Evolutionary conservation across 305 asterid species (phyloP), one percentile per base, ranked within the genome.

Genomic region (Fraxinus angustifolia): DNA sequence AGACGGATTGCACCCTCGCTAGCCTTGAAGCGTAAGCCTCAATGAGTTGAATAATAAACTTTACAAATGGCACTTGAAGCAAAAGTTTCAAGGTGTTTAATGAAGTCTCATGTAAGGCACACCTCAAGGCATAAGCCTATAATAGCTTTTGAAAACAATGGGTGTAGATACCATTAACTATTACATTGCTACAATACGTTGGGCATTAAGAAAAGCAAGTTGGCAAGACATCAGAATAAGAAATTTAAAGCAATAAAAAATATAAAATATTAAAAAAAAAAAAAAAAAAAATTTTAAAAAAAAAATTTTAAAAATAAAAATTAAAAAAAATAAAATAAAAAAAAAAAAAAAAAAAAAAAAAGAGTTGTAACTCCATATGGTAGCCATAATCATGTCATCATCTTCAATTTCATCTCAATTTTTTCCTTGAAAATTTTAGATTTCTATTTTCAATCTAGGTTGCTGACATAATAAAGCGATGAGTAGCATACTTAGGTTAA

Each of bases 331-430:
- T 48, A 2, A 42, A 45, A 45, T 45, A 45, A n/a, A n/a, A n/a
- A n/a, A n/a, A n/a, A n/a, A n/a, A n/a, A n/a, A n/a, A n/a, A n/a
- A n/a, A n/a, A n/a, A n/a, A n/a, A 12, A 42, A 12, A 12, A 2
- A 42, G 56, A 45, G 38, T 23, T 26, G 67, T 72, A 50, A 78
- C 75, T 17, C 48, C 75, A 78, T 58, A 45, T 77, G 79, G 11
- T 38, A 82, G 71, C 50, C 79, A 48, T 75, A 70, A 34, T 75
- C 65, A 76, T 36, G 78, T 77, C 33, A 74, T 31, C 40, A 28
- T 30, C 28, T 73, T 16, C 38, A 19, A 73, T 58, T 65, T 71
- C 28, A 60, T 58, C 81, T 30, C 16, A n/a, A 26, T 77, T 72
- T 81, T 74, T 35, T 62, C 14, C 71, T 62, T 23, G 71, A 33